Evolutionary conservation across 441 rosid species (phyloP).

Genomic region (Aquilaria agallochum): DNA sequence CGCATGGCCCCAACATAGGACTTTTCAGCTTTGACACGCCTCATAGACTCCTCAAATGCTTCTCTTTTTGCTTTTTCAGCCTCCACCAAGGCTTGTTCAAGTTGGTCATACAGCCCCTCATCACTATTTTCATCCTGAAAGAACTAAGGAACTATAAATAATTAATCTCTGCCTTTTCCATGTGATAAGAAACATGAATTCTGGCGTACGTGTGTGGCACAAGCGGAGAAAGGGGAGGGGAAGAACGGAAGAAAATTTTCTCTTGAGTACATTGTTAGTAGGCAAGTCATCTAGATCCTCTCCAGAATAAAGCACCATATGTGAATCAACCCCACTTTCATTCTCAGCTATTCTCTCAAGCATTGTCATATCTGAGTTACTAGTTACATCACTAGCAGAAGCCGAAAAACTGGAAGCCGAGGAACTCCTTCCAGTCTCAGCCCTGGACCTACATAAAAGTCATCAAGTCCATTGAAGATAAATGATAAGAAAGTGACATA

Average conservation of each 20-base stretch:
- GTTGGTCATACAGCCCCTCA: constrained; percentile 31
- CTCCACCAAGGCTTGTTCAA: constrained; percentile 41
- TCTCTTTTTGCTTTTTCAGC: constrained; percentile 45
- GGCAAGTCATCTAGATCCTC: constrained; percentile 9
- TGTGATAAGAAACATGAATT: too few relatives aligned
- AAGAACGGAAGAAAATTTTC: too few relatives aligned
- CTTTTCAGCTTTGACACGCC: constrained; percentile 52
- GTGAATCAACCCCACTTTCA: constrained; percentile 12
- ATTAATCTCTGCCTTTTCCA: too few relatives aligned
- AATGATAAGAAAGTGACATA: background rate
- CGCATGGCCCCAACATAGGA: constrained; percentile 35
- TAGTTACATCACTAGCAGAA: constrained; percentile 12
- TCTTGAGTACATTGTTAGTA: background rate
- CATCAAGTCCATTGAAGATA: background rate
- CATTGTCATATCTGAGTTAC: constrained; percentile 6
- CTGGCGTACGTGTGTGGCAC: too few relatives aligned
- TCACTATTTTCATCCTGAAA: constrained; percentile 36
- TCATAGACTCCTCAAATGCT: constrained; percentile 43
- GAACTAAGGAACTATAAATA: constrained; percentile 9
- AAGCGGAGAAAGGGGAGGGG: too few relatives aligned
- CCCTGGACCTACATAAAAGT: constrained; percentile 2
- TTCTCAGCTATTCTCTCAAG: constrained; percentile 8
- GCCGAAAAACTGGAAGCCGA: constrained; percentile 19
- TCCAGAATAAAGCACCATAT: constrained; percentile 11
- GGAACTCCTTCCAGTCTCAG: constrained; percentile 15